Evolutionary conservation across 2,329 filamentous ascomycete genomes (phyloP).

Genomic region (Curvularia verruculosa): DNA sequence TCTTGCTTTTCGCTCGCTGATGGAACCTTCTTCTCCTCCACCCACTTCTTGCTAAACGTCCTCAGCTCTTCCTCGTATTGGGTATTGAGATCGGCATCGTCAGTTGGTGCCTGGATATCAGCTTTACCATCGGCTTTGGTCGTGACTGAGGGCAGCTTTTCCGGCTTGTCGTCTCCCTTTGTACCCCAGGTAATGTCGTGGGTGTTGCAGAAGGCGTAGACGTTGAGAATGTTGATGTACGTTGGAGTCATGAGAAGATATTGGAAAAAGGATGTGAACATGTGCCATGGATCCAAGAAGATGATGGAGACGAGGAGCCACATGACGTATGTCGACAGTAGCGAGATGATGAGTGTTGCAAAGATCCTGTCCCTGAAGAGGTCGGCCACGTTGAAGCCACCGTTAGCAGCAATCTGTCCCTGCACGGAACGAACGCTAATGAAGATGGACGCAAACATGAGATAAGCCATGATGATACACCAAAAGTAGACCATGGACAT

Average conservation of each 20-base stretch:
- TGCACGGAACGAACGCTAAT: conserved; percentile 90
- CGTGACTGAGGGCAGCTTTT: conserved; percentile 85
- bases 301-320: conserved; percentile 90
- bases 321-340: conserved; percentile 89
- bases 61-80: conserved; percentile 88
- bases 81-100: conserved; percentile 92
- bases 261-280: conserved; percentile 92
- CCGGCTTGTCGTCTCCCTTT: conserved; percentile 95
- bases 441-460: conserved; percentile 93
- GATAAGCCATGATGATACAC: conserved; percentile 89
- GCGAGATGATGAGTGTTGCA: conserved; percentile 89
- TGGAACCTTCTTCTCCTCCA: conserved; percentile 70
- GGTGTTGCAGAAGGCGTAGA: conserved; percentile 98
- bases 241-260: conserved; percentile 94
- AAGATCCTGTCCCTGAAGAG: conserved; percentile 89
- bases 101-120: conserved; percentile 81
- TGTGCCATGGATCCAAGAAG: conserved; percentile 99
- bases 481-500: conserved; percentile 99
- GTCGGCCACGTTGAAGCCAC: conserved; percentile 71
- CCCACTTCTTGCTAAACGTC: conserved; percentile 75
- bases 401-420: conserved; percentile 64
- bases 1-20: conserved; percentile 80
- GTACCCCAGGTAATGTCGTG: conserved; percentile 98
- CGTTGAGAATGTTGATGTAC: conserved; percentile 98
- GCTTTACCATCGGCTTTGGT: conserved; percentile 95